These are phyloP conservation scores for Pleoardoris graminearum DNA, from an alignment of 2,329 filamentous ascomycete genomes.

Conservation along the genomic window DNA sequence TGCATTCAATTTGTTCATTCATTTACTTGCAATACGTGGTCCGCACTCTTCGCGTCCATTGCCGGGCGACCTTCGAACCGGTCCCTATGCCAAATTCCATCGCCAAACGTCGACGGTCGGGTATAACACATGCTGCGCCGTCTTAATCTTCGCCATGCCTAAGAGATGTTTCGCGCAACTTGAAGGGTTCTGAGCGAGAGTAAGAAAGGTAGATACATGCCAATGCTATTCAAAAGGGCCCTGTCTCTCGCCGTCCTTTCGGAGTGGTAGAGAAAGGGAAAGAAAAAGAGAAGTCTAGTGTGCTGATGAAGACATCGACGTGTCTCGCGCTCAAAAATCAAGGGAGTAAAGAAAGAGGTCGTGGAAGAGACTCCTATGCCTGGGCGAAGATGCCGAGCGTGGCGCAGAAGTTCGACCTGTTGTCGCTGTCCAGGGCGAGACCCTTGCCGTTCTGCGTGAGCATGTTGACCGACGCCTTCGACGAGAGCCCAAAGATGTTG, in stretches of 20 bases:
- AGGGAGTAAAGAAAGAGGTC: neutral
- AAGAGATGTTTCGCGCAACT: neutral
- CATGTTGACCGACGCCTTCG: slow-evolving; percentile 57
- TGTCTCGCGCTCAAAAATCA: neutral
- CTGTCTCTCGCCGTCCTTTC: slow-evolving; percentile 2
- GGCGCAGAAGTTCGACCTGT: slow-evolving; percentile 54
- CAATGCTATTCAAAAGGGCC: slow-evolving; percentile 20
- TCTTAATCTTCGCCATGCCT: slow-evolving; percentile 15
- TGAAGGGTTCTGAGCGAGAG: slow-evolving; percentile 14
- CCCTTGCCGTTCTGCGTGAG: slow-evolving; percentile 46
- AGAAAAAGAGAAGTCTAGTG: slow-evolving; percentile 21
- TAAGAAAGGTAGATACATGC: slow-evolving; percentile 21
- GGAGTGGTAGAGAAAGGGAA: slow-evolving; percentile 14
- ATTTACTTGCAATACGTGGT: neutral
- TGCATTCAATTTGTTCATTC: neutral
- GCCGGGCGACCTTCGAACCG: neutral
- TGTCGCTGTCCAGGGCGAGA: slow-evolving; percentile 48
- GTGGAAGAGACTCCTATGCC: slow-evolving; percentile 9
- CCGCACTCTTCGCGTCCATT: neutral
- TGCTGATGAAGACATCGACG: slow-evolving; percentile 14
- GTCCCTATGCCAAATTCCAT: neutral
- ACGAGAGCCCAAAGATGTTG: slow-evolving; percentile 53
- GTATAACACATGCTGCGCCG: slow-evolving; percentile 15
- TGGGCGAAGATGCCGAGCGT: slow-evolving; percentile 49
- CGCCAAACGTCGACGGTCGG: neutral